Evolutionary conservation across 225 moss, liverwort and hornwort species (phyloP), one percentile per base, ranked within the genome.

Genomic region (Ulota crispa): DNA sequence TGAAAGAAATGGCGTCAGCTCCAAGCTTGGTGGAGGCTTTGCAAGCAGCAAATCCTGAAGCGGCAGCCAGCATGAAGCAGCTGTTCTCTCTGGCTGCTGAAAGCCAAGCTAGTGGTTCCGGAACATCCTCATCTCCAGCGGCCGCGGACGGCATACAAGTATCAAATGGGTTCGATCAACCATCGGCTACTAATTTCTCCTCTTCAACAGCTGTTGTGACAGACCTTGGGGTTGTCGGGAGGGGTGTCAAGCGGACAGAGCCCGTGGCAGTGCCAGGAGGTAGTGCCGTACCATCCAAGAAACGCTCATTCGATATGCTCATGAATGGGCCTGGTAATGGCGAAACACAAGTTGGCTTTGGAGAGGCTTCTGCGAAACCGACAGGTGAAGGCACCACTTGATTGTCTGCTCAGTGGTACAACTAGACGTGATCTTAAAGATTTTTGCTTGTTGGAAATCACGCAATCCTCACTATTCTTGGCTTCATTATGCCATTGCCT

Each of bases 211-310:
- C 87, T 63, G 86, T 89, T 55, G 94, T 95, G 26, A 95, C 98
- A 30, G 89, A 95, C 82, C 91, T 95, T 63, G 93, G 95, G 65
- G 92, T 98, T 80, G 89, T 98, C 54, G 98, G 98, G 59, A 88
- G 98, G 83, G 98, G 98, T 39, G 87, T 95, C 67, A 94, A 95
- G 89, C 90, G 98, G 69, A 92, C 98, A 59, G 91, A 91, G 65
- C 91, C 89, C 4, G 83, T 90, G 21, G 83, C 93, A 77, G 77
- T 94, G 50, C 39, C 85, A 39, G 91, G 84, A 53, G 91, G 72
- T 70, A 88, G 56, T 82, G 83, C 57, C 30, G 72, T 83, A 23
- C 93, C 92, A 64, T 79, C 91, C 32, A 89, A 86, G 77, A 95
- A 92, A 87, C 94, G 93, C 79, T 85, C 93, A 24, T 64, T 91